Conservation (phyloP, 2,329 filamentous ascomycete species). For the Chaetomium strumarium region DNA sequence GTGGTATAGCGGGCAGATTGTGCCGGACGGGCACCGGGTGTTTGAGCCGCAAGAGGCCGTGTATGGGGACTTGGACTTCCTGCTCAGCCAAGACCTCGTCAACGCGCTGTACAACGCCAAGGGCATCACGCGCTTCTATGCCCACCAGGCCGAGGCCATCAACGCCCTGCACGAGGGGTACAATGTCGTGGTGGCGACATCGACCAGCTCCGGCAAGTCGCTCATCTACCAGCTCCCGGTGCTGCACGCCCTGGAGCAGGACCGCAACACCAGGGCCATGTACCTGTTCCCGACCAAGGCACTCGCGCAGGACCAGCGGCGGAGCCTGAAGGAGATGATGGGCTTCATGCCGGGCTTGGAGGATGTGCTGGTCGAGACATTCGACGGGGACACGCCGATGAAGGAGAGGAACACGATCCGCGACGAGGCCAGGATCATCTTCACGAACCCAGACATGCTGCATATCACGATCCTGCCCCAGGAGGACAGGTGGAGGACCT, state of each 20-base stretch:
- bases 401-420: slow-evolving; percentile 69
- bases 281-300: slow-evolving; percentile 99
- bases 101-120: slow-evolving; percentile 93
- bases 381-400: slow-evolving; percentile 92
- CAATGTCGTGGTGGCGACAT: slow-evolving; percentile 88
- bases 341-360: slow-evolving; percentile 73
- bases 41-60: slow-evolving; percentile 80
- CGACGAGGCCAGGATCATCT: slow-evolving; percentile 86
- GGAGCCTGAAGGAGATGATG: slow-evolving; percentile 81
- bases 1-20: slow-evolving; percentile 90
- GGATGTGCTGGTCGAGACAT: slow-evolving; percentile 78
- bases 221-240: slow-evolving; percentile 97
- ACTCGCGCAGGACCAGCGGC: slow-evolving; percentile 85
- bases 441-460: slow-evolving; percentile 97
- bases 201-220: slow-evolving; percentile 94
- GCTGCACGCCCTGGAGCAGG: slow-evolving; percentile 74
- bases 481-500: slow-evolving; percentile 81
- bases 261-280: slow-evolving; percentile 75
- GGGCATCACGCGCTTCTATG: slow-evolving; percentile 78
- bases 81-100: slow-evolving; percentile 85
- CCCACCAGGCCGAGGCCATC: slow-evolving; percentile 89
- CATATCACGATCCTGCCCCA: slow-evolving; percentile 91
- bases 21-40: slow-evolving; percentile 85
- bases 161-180: slow-evolving; percentile 77
- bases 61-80: slow-evolving; percentile 77